Evolutionary conservation across 108 stramenopile species (phyloP).

Genomic region (Cyclotella atomus): DNA sequence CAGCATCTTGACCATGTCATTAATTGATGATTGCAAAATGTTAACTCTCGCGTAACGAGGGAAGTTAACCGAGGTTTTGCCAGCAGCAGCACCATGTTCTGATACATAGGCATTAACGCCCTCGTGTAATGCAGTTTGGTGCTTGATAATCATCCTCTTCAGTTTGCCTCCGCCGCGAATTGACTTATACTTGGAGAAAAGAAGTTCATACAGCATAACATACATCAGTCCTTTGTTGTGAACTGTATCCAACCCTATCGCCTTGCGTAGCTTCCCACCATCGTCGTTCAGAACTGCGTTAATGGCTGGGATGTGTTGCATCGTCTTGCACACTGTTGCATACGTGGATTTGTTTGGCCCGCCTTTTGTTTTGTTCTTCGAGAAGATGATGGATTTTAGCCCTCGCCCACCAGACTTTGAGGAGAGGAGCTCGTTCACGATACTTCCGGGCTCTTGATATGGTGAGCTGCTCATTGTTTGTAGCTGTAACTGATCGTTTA

Average conservation of each 20-base stretch:
- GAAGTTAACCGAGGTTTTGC: constrained; percentile 32
- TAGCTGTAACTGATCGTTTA: too few species aligned
- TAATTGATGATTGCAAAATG: constrained; percentile 53
- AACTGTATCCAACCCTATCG: constrained; percentile 36
- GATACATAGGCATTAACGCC: constrained; percentile 29
- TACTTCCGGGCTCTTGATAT: constrained; percentile 37
- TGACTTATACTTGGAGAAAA: constrained; percentile 76
- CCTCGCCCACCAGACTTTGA: constrained; percentile 28
- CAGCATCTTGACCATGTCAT: constrained; percentile 51
- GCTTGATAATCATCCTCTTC: constrained; percentile 77
- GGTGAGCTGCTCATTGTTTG: too few species aligned
- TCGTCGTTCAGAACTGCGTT: constrained; percentile 34
- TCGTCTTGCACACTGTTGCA: constrained; percentile 51
- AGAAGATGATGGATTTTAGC: constrained; percentile 47
- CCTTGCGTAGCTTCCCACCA: constrained; percentile 38
- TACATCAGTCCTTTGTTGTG: constrained; percentile 70
- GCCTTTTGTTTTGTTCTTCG: constrained; percentile 17
- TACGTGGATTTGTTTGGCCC: constrained; percentile 43
- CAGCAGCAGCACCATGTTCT: not conserved
- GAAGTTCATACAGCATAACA: constrained; percentile 83
- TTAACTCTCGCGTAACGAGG: constrained; percentile 90
- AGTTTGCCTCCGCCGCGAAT: constrained; percentile 87
- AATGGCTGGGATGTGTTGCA: constrained; percentile 45
- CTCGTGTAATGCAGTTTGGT: constrained; percentile 54
- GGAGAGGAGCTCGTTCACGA: constrained; percentile 38